Percentiles rank a stretch among this genome's conserved stretches.
Evolutionary conservation across 2,329 filamentous ascomycete genomes (phyloP).

Genomic region (Tolypocladium inflatum): DNA sequence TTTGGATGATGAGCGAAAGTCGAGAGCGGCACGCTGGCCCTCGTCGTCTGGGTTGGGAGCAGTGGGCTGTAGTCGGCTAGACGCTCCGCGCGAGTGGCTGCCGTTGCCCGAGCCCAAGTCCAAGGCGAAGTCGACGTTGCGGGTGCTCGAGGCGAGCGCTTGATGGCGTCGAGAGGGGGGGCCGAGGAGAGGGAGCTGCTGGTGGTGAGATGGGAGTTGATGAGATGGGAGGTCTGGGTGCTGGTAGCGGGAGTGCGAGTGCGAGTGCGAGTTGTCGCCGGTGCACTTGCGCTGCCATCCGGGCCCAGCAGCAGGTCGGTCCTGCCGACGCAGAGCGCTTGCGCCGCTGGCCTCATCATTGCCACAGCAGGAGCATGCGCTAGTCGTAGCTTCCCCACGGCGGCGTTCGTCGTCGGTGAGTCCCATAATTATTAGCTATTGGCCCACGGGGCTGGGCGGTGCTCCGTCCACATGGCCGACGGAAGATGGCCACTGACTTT

Average conservation of each 20-base stretch:
- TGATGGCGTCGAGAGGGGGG: neutral
- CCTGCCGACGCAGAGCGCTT: neutral
- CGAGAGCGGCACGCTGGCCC: neutral
- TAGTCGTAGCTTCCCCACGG: neutral
- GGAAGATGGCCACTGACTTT: neutral
- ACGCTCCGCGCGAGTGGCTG: neutral
- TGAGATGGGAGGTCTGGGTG: neutral
- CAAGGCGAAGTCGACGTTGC: neutral
- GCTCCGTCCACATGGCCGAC: neutral
- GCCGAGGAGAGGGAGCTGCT: neutral
- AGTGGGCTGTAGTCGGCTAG: neutral
- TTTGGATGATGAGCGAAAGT: neutral
- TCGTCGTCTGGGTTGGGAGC: neutral
- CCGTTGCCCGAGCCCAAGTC: neutral
- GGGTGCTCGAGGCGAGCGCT: neutral
- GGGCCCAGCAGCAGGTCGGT: neutral
- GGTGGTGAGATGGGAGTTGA: neutral
- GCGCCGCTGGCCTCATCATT: neutral
- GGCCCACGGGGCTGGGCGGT: neutral
- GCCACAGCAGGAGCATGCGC: neutral
- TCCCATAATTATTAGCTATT: neutral
- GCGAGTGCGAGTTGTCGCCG: neutral
- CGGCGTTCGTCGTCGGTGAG: neutral
- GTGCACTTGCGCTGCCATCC: too few species aligned
- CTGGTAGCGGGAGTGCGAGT: neutral